phyloP scores from a whole-genome alignment of 441 rosid genomes.

The Lepidium campestre region DNA sequence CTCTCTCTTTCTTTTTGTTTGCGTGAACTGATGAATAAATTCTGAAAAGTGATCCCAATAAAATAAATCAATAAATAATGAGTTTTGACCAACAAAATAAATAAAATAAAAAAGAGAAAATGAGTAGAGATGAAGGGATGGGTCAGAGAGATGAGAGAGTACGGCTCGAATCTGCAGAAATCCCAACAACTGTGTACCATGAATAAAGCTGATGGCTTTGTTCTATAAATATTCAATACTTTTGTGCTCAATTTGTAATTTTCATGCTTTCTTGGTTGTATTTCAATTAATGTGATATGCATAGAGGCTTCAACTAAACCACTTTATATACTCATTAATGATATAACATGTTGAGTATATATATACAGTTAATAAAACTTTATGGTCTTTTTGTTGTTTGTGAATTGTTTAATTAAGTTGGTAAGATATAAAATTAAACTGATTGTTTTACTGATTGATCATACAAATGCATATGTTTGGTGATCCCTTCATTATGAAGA shows the following conservation, averaged over 20 bases:
- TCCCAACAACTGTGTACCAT: conserved; percentile 22
- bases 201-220: conserved; percentile 15
- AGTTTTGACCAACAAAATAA: not conserved
- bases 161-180: conserved; percentile 30
- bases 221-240: not conserved
- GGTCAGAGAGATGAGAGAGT: conserved; percentile 11
- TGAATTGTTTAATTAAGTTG: not conserved
- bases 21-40: conserved; percentile 3
- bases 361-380: not conserved
- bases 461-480: not conserved
- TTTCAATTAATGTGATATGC: conserved; percentile 3
- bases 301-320: not conserved
- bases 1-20: not conserved
- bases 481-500: conserved; percentile 13
- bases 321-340: not conserved
- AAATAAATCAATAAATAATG: not conserved
- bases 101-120: not conserved
- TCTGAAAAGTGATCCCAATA: not conserved
- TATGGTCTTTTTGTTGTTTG: not conserved
- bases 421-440: too few species aligned
- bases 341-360: not conserved
- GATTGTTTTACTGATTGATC: not conserved
- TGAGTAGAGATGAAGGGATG: conserved; percentile 6
- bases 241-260: not conserved
- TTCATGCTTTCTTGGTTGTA: not conserved